phyloP scores from a whole-genome alignment of 306 rosid genomes.

The Argentina anserina region DNA sequence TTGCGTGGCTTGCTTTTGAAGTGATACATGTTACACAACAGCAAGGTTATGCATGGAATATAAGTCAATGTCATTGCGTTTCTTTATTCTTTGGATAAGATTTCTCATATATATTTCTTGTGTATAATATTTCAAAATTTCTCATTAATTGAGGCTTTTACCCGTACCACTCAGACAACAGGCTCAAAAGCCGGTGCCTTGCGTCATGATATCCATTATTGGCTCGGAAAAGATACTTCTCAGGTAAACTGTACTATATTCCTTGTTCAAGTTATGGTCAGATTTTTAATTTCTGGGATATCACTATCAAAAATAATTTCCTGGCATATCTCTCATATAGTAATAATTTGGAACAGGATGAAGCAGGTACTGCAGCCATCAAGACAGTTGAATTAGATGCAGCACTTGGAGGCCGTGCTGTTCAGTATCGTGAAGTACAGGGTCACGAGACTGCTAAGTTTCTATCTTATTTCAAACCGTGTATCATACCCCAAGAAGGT shows the following conservation, averaged over 20 bases:
- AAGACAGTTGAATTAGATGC: conserved; percentile 97
- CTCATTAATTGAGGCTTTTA: neutral
- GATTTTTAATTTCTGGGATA: conserved; percentile 6
- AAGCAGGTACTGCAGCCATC: conserved; percentile 93
- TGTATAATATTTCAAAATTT: neutral
- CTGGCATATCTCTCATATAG: conserved; percentile 14
- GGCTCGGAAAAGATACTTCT: conserved; percentile 94
- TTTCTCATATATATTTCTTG: neutral
- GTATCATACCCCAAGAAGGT: conserved; percentile 96
- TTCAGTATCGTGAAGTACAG: conserved; percentile 94
- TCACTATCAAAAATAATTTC: neutral
- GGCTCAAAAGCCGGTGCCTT: conserved; percentile 79
- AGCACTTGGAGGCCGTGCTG: conserved; percentile 97
- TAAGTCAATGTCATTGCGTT: neutral
- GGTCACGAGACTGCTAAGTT: conserved; percentile 94
- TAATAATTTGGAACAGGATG: conserved; percentile 61
- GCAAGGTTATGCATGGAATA: neutral
- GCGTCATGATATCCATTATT: conserved; percentile 89
- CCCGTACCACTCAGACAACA: conserved; percentile 55
- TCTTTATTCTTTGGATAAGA: neutral
- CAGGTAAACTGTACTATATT: conserved; percentile 45
- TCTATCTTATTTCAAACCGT: conserved; percentile 86
- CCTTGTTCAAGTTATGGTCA: conserved; percentile 14
- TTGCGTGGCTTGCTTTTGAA: neutral
- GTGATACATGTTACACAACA: neutral